Evolutionary conservation across 345 rosid species (phyloP).

Genomic region (Populus pruinosa): DNA sequence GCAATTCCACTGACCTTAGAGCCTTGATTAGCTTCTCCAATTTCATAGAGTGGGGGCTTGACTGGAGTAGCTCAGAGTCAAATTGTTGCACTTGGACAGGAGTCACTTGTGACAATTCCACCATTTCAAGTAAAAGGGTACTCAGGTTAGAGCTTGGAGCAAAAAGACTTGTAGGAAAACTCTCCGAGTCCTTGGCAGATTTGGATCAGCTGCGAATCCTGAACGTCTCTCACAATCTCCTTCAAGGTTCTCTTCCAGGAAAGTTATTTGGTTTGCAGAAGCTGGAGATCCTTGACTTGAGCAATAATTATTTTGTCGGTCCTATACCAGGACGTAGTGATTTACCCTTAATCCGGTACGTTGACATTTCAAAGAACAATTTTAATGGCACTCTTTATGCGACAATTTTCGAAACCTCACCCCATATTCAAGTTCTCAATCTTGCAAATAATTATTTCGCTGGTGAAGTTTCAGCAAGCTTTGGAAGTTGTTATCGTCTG

Average conservation of each 20-base stretch:
- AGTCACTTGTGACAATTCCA: constrained; percentile 23
- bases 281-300: constrained; percentile 29
- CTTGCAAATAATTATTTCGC: constrained; percentile 17
- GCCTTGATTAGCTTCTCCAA: constrained; percentile 17
- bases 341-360: constrained; percentile 15
- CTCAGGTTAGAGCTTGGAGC: constrained; percentile 20
- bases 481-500: constrained; percentile 30
- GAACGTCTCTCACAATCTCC: constrained; percentile 30
- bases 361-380: constrained; percentile 25
- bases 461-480: constrained; percentile 19
- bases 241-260: constrained; percentile 8
- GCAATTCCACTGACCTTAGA: constrained; percentile 15
- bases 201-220: constrained; percentile 25
- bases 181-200: constrained; percentile 20
- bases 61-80: constrained; percentile 14
- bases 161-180: constrained; percentile 17
- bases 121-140: constrained; percentile 14
- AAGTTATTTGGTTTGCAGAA: constrained; percentile 22
- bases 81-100: constrained; percentile 34
- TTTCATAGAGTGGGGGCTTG: background rate
- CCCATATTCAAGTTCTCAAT: constrained; percentile 18
- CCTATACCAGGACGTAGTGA: background rate
- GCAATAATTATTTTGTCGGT: constrained; percentile 22
- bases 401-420: constrained; percentile 18
- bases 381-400: constrained; percentile 16